Percentiles rank a stretch among this genome's conserved stretches.
phyloP scores from a whole-genome alignment of 768 basidiomycete genomes.

The Boletus huronensis region DNA sequence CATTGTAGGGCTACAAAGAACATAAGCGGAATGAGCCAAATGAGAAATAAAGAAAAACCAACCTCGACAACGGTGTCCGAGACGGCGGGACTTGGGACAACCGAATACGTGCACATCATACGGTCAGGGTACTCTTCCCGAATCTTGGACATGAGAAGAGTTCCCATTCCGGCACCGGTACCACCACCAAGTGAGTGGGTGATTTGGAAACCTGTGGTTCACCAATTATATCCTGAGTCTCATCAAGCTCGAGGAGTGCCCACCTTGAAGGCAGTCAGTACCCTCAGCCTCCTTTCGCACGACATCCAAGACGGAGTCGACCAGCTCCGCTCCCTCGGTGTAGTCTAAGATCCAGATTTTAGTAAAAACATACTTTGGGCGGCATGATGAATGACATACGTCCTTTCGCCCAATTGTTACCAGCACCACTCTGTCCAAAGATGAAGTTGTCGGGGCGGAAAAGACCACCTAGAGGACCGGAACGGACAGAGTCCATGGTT shows the following conservation, averaged over 20 bases:
- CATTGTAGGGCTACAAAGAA: slow-evolving; percentile 85
- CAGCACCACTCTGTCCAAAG: slow-evolving; percentile 96
- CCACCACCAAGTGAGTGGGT: slow-evolving; percentile 99
- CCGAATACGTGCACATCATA: slow-evolving; percentile 99
- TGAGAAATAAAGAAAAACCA: slow-evolving; percentile 7
- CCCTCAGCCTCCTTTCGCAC: slow-evolving; percentile 99
- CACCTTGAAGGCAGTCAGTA: slow-evolving; percentile 94
- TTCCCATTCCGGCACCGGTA: slow-evolving; percentile 99
- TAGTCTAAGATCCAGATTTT: slow-evolving; percentile 44
- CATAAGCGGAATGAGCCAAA: background rate
- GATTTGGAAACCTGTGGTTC: slow-evolving; percentile 84
- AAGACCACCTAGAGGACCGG: slow-evolving; percentile 83
- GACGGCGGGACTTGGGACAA: slow-evolving; percentile 95
- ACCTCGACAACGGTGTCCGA: slow-evolving; percentile 99
- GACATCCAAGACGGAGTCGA: slow-evolving; percentile 96
- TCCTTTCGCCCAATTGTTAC: slow-evolving; percentile 99
- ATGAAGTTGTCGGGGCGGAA: slow-evolving; percentile 99
- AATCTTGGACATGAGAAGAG: slow-evolving; percentile 97
- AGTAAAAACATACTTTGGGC: background rate
- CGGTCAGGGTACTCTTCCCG: slow-evolving; percentile 98
- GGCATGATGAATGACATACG: slow-evolving; percentile 52
- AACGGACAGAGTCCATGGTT: slow-evolving; percentile 90
- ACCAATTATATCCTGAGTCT: slow-evolving; percentile 4
- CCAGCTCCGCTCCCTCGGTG: slow-evolving; percentile 96
- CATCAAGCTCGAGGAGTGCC: slow-evolving; percentile 20